These are phyloP conservation scores for Myxozyma udenii DNA, from an alignment of 805 yeast genomes.

Conservation along the genomic window DNA sequence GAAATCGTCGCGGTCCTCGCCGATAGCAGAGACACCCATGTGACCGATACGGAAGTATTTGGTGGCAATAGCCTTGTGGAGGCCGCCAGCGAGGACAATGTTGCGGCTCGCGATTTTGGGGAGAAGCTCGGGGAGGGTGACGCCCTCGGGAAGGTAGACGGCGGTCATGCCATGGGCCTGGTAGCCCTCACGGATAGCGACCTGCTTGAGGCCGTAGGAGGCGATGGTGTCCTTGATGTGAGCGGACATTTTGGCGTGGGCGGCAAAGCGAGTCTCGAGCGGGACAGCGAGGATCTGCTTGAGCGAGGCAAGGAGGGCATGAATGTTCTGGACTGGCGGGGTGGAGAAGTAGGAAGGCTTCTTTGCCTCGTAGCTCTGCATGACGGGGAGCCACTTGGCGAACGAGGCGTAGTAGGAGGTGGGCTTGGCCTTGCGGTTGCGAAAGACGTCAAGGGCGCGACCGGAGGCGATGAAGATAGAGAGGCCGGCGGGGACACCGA, in stretches of 20 bases:
- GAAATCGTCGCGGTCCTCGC: constrained; percentile 53
- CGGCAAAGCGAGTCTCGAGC: constrained; percentile 59
- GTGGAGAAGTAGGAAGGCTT: constrained; percentile 88
- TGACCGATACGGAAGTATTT: constrained; percentile 93
- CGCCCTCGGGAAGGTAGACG: constrained; percentile 72
- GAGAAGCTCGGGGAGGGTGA: constrained; percentile 66
- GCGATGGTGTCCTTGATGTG: constrained; percentile 60
- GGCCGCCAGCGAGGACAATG: constrained; percentile 83
- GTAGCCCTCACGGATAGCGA: constrained; percentile 55
- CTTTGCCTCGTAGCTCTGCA: constrained; percentile 81
- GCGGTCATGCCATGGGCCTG: constrained; percentile 91
- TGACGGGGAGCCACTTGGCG: constrained; percentile 82
- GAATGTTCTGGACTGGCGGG: constrained; percentile 85
- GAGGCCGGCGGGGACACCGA: constrained; percentile 92
- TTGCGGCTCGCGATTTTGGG: constrained; percentile 57
- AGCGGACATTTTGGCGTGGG: constrained; percentile 61
- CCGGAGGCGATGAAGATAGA: constrained; percentile 71
- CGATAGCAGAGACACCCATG: constrained; percentile 81
- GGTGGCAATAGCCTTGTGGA: constrained; percentile 72
- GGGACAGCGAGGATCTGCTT: constrained; percentile 59
- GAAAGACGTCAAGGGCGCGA: constrained; percentile 67
- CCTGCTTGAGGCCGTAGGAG: constrained; percentile 62
- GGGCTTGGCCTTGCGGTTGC: constrained; percentile 47
- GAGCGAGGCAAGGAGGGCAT: constrained; percentile 74
- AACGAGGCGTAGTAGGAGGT: constrained; percentile 64